A percentile compares a stretch with the other conserved stretches of the same genome.
Evolutionary conservation across 2,329 filamentous ascomycete genomes (phyloP).

Genomic region (Nothophoma quercina): DNA sequence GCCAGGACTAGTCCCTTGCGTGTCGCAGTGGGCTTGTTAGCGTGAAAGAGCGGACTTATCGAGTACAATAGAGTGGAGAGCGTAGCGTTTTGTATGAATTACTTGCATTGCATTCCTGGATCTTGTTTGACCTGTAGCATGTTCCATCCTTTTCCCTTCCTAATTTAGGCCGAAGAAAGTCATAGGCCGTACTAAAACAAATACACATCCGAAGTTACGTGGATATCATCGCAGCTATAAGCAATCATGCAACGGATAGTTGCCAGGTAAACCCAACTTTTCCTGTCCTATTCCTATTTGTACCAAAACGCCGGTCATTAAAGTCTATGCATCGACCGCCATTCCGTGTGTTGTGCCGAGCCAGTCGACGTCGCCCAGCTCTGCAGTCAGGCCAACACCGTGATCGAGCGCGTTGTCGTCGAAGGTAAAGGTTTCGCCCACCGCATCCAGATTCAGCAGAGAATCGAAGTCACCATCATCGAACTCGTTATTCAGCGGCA

Average conservation of each 20-base stretch:
- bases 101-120: no score
- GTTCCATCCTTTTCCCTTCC: not conserved
- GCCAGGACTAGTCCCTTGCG: no score
- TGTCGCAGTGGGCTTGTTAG: no score
- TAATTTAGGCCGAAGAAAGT: not conserved
- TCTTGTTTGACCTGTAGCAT: no score
- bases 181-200: not conserved
- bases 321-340: conserved; percentile 17
- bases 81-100: no score
- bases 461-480: conserved; percentile 52
- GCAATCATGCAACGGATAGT: not conserved
- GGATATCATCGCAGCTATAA: conserved; percentile 7
- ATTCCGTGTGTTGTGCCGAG: conserved; percentile 21
- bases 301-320: conserved; percentile 2
- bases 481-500: conserved; percentile 49
- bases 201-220: not conserved
- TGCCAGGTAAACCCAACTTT: not conserved
- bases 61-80: no score
- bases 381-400: conserved; percentile 11
- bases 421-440: conserved; percentile 48
- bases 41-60: no score
- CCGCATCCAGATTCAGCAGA: conserved; percentile 51
- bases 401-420: conserved; percentile 37
- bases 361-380: conserved; percentile 28
- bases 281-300: not conserved